A percentile compares a stretch with the other conserved stretches of the same genome.
Evolutionary conservation across 176 grass and related monocot genomes (phyloP).

Genomic region (Saccharum spontaneum): DNA sequence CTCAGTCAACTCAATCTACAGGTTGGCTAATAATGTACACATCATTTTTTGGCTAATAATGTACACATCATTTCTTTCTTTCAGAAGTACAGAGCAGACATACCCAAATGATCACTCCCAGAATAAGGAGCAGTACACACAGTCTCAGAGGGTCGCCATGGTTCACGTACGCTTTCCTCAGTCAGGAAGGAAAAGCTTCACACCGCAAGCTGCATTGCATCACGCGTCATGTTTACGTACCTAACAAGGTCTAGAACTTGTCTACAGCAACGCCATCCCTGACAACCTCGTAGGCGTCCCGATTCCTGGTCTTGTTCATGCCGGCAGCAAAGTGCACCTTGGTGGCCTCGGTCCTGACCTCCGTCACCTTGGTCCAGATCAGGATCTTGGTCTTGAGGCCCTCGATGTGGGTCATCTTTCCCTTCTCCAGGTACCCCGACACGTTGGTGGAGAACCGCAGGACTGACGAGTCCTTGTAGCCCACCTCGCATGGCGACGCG

Average conservation of each 20-base stretch:
- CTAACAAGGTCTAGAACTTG: conserved; percentile 59
- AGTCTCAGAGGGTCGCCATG: background rate
- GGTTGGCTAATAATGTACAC: background rate
- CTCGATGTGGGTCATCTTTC: conserved; percentile 71
- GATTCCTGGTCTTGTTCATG: conserved; percentile 65
- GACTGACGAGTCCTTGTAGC: conserved; percentile 81
- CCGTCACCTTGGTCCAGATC: conserved; percentile 71
- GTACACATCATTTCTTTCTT: background rate
- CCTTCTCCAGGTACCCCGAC: conserved; percentile 71
- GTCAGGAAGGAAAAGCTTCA: background rate
- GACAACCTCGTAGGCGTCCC: conserved; percentile 76
- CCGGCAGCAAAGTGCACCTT: conserved; percentile 72
- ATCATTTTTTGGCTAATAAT: background rate
- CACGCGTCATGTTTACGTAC: background rate
- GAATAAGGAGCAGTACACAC: background rate
- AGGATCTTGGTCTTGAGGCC: conserved; percentile 89
- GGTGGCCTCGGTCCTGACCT: conserved; percentile 52
- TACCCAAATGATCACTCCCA: background rate
- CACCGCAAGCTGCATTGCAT: background rate
- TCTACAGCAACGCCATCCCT: conserved; percentile 63
- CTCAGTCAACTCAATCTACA: background rate
- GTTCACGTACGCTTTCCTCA: background rate
- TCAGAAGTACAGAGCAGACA: background rate
- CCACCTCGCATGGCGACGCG: conserved; percentile 63
- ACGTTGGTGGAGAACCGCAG: conserved; percentile 66